Base-by-base conservation (phyloP, 1,284 basidiomycete genomes). In the Leccinum pachyderme region DNA sequence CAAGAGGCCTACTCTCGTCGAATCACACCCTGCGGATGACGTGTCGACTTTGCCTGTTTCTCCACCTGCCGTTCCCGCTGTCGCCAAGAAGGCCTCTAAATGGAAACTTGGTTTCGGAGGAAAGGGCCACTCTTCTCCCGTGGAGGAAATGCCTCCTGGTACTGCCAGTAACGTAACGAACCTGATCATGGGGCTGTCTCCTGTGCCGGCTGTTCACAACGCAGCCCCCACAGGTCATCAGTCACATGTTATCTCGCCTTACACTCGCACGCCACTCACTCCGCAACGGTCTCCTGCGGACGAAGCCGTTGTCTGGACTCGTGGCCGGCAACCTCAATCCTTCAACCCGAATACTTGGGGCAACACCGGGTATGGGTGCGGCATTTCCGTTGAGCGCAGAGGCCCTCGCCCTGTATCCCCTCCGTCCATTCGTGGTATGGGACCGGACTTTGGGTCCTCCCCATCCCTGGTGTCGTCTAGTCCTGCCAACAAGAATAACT, bases 21-120 rank as follows among this genome's bases (percentile, higher is more conserved):
- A 67, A 32, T 37, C 54, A 1, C 33, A 54, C 7, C 22, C 27
- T 35, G 35, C 29, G 11, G n/a, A 46, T 3, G 65, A 66, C 43
- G 11, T 44, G 7, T 47, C 47, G 0, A 47, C 52, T 41, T 54
- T 57, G 1, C 43, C 62, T 28, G 51, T 50, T 52, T 44, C 54
- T 2, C 50, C 57, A 22, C 35, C 57, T 2, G 18, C 51, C 4
- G 24, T 27, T 5, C 50, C 60, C 2, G 51, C 58, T 5, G 60
- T 69, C 7, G 62, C 60, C 62, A 91, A 91, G 80, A 91, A 91
- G 75, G 74, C 86, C 52, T 87, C 84, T 46, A 89, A 86, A 68
- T 91, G 89, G 89, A 90, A 87, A 67, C 76, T 89, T 53, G 77
- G 81, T 53, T 89, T 91, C 66, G 86, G 71, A 24, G 84, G 70